Conservation (phyloP, 164 flowering plant species). For the Liquidambar formosana region DNA sequence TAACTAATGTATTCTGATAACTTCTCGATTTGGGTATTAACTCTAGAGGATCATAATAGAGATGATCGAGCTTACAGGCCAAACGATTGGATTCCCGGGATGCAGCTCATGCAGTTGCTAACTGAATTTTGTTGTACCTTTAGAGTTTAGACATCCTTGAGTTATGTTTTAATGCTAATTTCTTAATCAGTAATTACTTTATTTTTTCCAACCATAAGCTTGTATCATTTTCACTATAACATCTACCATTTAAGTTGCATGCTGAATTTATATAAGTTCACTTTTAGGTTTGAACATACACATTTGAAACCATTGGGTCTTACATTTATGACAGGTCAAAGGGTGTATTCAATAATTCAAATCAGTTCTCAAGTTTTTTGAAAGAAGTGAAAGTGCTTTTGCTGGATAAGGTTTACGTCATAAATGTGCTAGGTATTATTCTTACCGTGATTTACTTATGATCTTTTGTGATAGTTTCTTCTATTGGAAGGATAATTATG, state of each 20-base stretch:
- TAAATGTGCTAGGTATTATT: conserved; percentile 79
- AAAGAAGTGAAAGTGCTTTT: conserved; percentile 74
- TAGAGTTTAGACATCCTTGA: too few relatives aligned
- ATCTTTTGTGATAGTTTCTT: background rate
- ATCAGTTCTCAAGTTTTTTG: conserved; percentile 47
- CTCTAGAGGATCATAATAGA: too few relatives aligned
- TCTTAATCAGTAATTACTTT: too few relatives aligned
- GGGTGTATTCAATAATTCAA: conserved; percentile 13
- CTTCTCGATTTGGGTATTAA: too few relatives aligned
- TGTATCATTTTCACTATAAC: too few relatives aligned
- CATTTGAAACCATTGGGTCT: background rate
- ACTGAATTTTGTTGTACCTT: too few relatives aligned
- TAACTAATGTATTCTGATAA: too few relatives aligned
- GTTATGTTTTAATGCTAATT: too few relatives aligned
- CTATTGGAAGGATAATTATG: background rate
- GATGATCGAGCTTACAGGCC: too few relatives aligned
- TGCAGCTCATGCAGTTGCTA: too few relatives aligned
- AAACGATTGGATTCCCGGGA: too few relatives aligned
- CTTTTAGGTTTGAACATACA: background rate
- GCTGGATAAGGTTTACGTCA: conserved; percentile 63
- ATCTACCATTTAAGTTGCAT: background rate
- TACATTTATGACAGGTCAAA: conserved; percentile 39
- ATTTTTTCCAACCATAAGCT: too few relatives aligned
- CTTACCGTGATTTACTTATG: conserved; percentile 1
- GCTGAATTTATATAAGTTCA: background rate